Conservation (phyloP, 2,329 filamentous ascomycete genomes). For the Xylariaceae sp. region DNA sequence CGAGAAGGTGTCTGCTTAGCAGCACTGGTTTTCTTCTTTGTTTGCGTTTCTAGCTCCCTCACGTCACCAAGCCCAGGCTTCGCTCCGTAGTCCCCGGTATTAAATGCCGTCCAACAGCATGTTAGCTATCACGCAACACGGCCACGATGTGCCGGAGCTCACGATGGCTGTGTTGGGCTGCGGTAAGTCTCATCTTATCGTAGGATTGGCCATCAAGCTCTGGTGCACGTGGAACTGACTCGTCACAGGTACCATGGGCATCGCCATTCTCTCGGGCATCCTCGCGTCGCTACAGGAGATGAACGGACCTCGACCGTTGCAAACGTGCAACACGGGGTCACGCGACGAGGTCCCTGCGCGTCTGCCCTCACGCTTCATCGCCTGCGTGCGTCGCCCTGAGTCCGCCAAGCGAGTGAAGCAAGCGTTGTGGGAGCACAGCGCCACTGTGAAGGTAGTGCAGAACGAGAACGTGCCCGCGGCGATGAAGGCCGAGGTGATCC, state of each 20-base stretch:
- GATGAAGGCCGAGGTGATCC: constrained; percentile 62
- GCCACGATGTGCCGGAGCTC: constrained; percentile 43
- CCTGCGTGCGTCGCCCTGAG: constrained; percentile 67
- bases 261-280: constrained; percentile 76
- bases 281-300: constrained; percentile 60
- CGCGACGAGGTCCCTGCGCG: constrained; percentile 46
- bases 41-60: background rate
- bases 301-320: constrained; percentile 42
- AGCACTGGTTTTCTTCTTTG: background rate
- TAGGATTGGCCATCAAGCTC: background rate
- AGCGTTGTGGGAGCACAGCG: constrained; percentile 58
- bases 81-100: no score
- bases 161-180: constrained; percentile 79
- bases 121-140: constrained; percentile 31
- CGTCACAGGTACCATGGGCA: constrained; percentile 69
- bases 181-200: constrained; percentile 47
- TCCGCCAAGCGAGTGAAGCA: constrained; percentile 63
- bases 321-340: constrained; percentile 40
- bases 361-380: constrained; percentile 71
- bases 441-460: constrained; percentile 59
- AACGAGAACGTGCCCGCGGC: constrained; percentile 67
- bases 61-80: background rate
- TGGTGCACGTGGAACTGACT: background rate
- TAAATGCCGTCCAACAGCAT: constrained; percentile 22
- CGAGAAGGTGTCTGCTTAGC: background rate